Percentiles rank a stretch among this genome's conserved stretches.
These are phyloP conservation scores for Aspergillus jensenii DNA, from an alignment of 2,329 filamentous ascomycete genomes.

Conservation along the genomic window DNA sequence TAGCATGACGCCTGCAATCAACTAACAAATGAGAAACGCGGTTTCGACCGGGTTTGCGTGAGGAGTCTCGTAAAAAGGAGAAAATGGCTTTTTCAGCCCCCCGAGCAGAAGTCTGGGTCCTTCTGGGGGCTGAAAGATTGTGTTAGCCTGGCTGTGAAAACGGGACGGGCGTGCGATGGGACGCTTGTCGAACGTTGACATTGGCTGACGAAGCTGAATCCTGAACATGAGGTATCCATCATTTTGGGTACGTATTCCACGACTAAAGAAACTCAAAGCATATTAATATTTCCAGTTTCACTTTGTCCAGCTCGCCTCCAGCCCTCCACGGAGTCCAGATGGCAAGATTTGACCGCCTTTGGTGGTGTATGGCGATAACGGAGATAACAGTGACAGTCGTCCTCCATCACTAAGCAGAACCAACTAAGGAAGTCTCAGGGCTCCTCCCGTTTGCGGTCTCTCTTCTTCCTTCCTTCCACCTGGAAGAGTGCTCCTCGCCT, in stretches of 20 bases:
- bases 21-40: constrained; percentile 4
- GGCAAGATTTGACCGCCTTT: constrained; percentile 9
- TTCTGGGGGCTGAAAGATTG: background rate
- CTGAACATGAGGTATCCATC: background rate
- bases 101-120: background rate
- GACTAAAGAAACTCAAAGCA: background rate
- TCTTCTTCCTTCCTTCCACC: background rate
- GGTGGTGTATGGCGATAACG: constrained; percentile 19
- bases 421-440: background rate
- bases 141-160: background rate
- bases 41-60: background rate
- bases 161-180: background rate
- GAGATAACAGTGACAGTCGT: constrained; percentile 13
- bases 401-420: constrained; percentile 12
- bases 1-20: constrained; percentile 5
- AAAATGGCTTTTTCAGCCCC: background rate
- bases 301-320: background rate
- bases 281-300: background rate
- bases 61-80: background rate
- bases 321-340: background rate
- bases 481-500: background rate
- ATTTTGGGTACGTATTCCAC: background rate
- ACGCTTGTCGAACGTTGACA: background rate
- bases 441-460: background rate
- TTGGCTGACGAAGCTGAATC: background rate